These are phyloP conservation scores for Citrus australasica DNA, from an alignment of 345 rosid species.

Conservation along the genomic window DNA sequence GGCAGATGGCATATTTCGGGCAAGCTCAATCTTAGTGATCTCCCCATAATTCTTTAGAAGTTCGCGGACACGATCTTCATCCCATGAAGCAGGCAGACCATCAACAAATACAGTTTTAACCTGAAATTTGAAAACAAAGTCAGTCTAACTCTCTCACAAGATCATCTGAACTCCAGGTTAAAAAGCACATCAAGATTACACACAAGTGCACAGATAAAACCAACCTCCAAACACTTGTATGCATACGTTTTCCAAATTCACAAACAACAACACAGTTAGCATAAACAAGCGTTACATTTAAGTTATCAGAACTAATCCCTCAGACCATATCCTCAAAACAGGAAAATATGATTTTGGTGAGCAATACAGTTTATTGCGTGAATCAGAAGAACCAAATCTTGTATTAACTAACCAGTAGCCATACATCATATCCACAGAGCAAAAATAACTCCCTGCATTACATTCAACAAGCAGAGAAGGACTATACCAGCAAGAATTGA, in stretches of 20 bases:
- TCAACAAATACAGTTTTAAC: constrained; percentile 92
- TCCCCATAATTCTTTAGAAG: constrained; percentile 70
- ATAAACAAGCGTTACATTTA: neutral
- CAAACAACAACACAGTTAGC: neutral
- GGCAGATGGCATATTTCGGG: constrained; percentile 96
- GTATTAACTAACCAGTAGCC: neutral
- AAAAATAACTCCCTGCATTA: neutral
- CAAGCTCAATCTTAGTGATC: constrained; percentile 92
- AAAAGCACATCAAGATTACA: neutral
- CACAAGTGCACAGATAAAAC: neutral
- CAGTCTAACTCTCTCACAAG: neutral
- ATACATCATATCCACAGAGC: neutral
- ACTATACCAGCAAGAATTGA: neutral
- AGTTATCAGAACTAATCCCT: neutral
- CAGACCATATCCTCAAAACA: neutral
- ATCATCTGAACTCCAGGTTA: neutral
- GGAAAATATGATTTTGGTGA: neutral
- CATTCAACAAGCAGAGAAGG: neutral
- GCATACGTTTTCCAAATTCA: neutral
- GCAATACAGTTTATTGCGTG: neutral
- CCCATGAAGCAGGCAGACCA: constrained; percentile 91
- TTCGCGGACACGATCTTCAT: constrained; percentile 76
- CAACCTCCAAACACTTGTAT: neutral
- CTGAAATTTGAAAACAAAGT: constrained; percentile 36
- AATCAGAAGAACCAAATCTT: neutral